phyloP scores from a whole-genome alignment of 495 filamentous ascomycete genomes.

The Rhizodiscina lignyota region DNA sequence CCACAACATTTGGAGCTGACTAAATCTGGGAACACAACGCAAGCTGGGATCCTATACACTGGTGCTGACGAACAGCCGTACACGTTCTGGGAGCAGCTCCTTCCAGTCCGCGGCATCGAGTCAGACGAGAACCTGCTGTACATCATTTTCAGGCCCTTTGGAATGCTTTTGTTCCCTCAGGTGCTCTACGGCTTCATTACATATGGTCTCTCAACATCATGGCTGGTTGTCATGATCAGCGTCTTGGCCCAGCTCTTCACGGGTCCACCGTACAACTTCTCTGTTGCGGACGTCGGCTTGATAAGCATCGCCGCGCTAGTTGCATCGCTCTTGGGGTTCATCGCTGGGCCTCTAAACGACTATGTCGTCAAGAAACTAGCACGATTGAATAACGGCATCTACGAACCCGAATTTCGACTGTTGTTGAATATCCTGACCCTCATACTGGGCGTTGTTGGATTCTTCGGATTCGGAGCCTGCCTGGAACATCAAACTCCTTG shows the following conservation, averaged over 20 bases:
- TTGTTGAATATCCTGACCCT: constrained; percentile 24
- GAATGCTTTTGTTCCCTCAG: constrained; percentile 24
- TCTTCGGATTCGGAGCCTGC: constrained; percentile 28
- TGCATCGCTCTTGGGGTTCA: constrained; percentile 21
- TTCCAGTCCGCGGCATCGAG: constrained; percentile 6
- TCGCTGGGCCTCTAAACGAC: constrained; percentile 26
- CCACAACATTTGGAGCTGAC: not conserved
- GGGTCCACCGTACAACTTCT: constrained; percentile 29
- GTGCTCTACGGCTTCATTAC: constrained; percentile 30
- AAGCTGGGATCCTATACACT: constrained; percentile 5
- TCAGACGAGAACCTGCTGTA: constrained; percentile 6
- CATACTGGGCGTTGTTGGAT: constrained; percentile 25
- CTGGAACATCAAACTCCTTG: constrained; percentile 14
- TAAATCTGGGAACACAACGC: constrained; percentile 2
- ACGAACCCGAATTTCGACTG: constrained; percentile 31
- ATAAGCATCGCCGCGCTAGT: constrained; percentile 27
- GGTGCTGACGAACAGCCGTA: constrained; percentile 10
- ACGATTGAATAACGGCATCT: constrained; percentile 12
- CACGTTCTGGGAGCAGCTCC: constrained; percentile 9
- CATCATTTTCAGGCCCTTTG: constrained; percentile 26
- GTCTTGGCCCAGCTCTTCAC: constrained; percentile 31
- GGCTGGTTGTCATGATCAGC: constrained; percentile 28
- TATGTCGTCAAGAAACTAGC: constrained; percentile 18
- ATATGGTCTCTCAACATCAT: constrained; percentile 23
- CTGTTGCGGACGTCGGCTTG: constrained; percentile 25